Percentiles rank a stretch among this genome's conserved stretches.
These are phyloP conservation scores for Cutaneotrichosporon curvatum DNA, from an alignment of 1,284 basidiomycete species.

Conservation along the genomic window DNA sequence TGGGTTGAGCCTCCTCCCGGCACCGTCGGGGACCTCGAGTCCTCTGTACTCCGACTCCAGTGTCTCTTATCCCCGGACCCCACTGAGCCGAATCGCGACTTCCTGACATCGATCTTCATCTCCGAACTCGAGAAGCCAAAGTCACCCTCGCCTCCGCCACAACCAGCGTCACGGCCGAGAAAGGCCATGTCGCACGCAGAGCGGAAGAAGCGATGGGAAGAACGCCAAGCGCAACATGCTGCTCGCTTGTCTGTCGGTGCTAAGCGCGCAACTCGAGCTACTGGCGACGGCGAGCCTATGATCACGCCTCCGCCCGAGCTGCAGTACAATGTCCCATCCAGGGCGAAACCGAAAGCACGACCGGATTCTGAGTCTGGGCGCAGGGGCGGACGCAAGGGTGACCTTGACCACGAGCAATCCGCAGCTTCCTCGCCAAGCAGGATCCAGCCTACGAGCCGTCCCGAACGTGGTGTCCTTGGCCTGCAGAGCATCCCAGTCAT, in stretches of 20 bases:
- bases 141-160: slow-evolving; percentile 52
- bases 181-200: slow-evolving; percentile 21
- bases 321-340: background rate
- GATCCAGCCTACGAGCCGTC: slow-evolving; percentile 7
- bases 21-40: slow-evolving; percentile 63
- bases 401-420: background rate
- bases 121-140: slow-evolving; percentile 60
- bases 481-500: slow-evolving; percentile 26
- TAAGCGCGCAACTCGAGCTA: background rate
- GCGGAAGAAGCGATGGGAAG: slow-evolving; percentile 14
- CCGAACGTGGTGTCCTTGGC: slow-evolving; percentile 38
- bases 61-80: slow-evolving; percentile 16
- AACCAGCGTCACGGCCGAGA: slow-evolving; percentile 44
- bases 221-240: slow-evolving; percentile 19
- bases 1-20: background rate
- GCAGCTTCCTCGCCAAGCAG: slow-evolving; percentile 4
- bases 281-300: background rate
- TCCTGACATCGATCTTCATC: slow-evolving; percentile 60
- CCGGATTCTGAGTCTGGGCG: too few species aligned
- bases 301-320: background rate
- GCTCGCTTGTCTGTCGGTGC: slow-evolving; percentile 7
- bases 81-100: slow-evolving; percentile 47
- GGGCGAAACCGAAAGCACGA: background rate
- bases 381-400: background rate
- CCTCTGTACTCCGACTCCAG: slow-evolving; percentile 49